Conservation (phyloP, 2,329 filamentous ascomycete species). For the Colletotrichum siamense region DNA sequence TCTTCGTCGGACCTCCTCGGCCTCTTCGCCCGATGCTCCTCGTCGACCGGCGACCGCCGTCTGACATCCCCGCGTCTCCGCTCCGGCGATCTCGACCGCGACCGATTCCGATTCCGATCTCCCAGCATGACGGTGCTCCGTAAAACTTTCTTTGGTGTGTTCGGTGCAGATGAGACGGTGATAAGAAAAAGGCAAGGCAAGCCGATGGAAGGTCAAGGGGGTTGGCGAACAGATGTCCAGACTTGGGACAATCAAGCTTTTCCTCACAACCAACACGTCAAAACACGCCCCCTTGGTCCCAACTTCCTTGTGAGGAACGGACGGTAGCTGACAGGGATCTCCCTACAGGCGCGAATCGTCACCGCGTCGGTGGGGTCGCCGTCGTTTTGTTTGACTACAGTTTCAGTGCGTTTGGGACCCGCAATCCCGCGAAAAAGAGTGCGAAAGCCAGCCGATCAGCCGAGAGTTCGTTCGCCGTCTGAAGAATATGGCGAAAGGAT, state of each 20-base stretch:
- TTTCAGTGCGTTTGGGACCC: constrained; percentile 6
- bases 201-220: neutral
- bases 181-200: neutral
- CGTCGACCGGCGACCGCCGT: constrained; percentile 8
- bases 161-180: neutral
- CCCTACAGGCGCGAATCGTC: neutral
- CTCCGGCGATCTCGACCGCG: constrained; percentile 9
- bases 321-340: neutral
- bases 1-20: neutral
- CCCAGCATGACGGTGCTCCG: neutral
- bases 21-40: neutral
- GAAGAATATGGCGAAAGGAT: neutral
- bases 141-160: neutral
- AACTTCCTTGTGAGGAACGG: neutral
- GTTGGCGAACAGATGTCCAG: neutral
- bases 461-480: neutral
- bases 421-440: neutral
- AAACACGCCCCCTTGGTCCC: neutral
- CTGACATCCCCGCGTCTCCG: constrained; percentile 4
- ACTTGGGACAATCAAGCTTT: neutral
- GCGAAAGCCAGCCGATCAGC: constrained; percentile 4
- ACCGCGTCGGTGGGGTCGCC: neutral
- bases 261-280: neutral
- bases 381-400: constrained; percentile 16
- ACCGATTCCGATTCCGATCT: constrained; percentile 29